Evolutionary conservation across 2,329 filamentous ascomycete genomes (phyloP), one percentile per base, ranked within the genome.

Genomic region (Aureobasidium melanogenum): DNA sequence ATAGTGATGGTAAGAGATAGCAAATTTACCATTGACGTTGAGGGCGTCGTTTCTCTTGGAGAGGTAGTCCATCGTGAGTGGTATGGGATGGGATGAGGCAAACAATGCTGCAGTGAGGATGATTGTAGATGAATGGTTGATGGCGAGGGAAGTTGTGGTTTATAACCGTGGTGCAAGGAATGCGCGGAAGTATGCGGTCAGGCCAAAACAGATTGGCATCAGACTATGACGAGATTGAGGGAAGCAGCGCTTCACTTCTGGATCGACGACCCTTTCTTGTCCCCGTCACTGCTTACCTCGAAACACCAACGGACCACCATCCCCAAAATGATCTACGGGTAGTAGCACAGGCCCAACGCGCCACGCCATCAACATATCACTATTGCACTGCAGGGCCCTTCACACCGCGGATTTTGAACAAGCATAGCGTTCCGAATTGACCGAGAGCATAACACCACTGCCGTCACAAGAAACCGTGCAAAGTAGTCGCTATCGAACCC

Each of bases 21-120:
- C 15, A 17, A 54, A 61, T 67, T 62, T 65, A 72, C 71, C 66
- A 64, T 83, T 82, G 66, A 74, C 68, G 46, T 72, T 65, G 36
- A 82, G 67, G 9, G 80, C 80, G 39, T 79, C 64, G 65, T 82
- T 82, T 44, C 73, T 43, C 28, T 46, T 60, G n/a, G 26, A 17
- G 38, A 56, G 36, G 30, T 57, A 55, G 22, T n/a, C 47, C 62
- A 63, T 63, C 47, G 43, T 61, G 38, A 50, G 48, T 63, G 12
- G 59, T 65, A 48, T 61, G 41, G 41, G 30, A 44, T 34, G 12
- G 24, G 57, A 39, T 52, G 46, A 44, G 6, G 34, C 32, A 34
- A 39, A 15, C 22, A 39, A 48, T 30, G 36, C 17, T 59, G 43
- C 17, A n/a, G 39, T 41, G 32, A n/a, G 44, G 2, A 17, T 12